Percentiles rank a stretch among this genome's conserved stretches.
These are phyloP conservation scores for Clarkia xantiana DNA, from an alignment of 345 rosid species.

Conservation along the genomic window DNA sequence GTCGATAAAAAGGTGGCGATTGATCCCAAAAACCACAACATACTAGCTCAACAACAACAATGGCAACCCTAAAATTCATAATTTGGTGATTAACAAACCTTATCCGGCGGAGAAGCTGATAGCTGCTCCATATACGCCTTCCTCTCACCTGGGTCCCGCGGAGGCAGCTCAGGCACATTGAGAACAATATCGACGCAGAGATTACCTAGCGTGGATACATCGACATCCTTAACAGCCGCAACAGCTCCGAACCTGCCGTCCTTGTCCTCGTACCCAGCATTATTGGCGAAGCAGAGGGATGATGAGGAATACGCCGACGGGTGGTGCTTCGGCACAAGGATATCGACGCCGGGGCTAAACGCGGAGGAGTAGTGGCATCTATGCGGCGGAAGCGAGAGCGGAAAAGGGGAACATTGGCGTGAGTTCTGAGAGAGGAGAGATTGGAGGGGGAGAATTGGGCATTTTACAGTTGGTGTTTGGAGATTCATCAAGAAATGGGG, in stretches of 20 bases:
- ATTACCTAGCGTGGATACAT: slow-evolving; percentile 78
- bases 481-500: slow-evolving; percentile 26
- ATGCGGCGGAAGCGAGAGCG: slow-evolving; percentile 12
- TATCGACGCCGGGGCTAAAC: slow-evolving; percentile 12
- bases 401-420: slow-evolving; percentile 19
- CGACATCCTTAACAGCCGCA: slow-evolving; percentile 31
- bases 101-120: slow-evolving; percentile 73
- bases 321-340: too few relatives aligned
- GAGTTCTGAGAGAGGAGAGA: slow-evolving; percentile 8
- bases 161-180: slow-evolving; percentile 68
- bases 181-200: slow-evolving; percentile 94
- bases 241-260: background rate
- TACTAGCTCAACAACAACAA: too few relatives aligned
- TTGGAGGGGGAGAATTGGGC: slow-evolving; percentile 18
- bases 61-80: too few relatives aligned
- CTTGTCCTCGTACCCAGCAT: slow-evolving; percentile 8
- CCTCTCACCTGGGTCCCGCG: slow-evolving; percentile 36
- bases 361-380: slow-evolving; percentile 10
- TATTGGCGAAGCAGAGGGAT: slow-evolving; percentile 12
- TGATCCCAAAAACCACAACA: too few relatives aligned
- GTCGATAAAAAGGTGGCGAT: too few relatives aligned
- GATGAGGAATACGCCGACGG: slow-evolving; percentile 5
- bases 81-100: slow-evolving; percentile 23
- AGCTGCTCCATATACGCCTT: slow-evolving; percentile 55
- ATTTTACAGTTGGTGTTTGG: slow-evolving; percentile 24